phyloP scores from a whole-genome alignment of 495 filamentous ascomycete species.

The Aspergillus bertholletiae region DNA sequence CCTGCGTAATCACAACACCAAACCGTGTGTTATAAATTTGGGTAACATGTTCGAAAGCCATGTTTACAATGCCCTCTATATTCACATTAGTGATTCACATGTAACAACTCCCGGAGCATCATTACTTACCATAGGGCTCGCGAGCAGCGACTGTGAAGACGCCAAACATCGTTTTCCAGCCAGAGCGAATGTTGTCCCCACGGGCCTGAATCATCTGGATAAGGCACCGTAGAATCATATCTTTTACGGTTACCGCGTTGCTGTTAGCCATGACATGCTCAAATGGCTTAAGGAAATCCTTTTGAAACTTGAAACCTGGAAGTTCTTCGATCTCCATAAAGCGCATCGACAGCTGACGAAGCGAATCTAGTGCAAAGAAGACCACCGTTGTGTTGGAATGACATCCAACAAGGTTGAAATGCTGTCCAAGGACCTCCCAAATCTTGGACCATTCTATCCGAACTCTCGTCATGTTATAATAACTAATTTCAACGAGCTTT shows the following conservation, averaged over 20 bases:
- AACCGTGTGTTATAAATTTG: slow-evolving; percentile 98
- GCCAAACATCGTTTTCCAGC: slow-evolving; percentile 99
- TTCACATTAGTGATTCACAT: slow-evolving; percentile 20
- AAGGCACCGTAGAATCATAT: slow-evolving; percentile 95
- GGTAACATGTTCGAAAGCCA: slow-evolving; percentile 94
- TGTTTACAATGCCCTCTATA: slow-evolving; percentile 86
- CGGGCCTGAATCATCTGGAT: slow-evolving; percentile 98
- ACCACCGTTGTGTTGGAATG: slow-evolving; percentile 93
- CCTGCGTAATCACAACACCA: slow-evolving; percentile 92
- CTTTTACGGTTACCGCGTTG: slow-evolving; percentile 84
- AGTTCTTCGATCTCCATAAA: slow-evolving; percentile 99
- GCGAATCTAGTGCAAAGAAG: slow-evolving; percentile 92
- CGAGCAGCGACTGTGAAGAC: slow-evolving; percentile 94
- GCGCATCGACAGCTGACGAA: slow-evolving; percentile 93
- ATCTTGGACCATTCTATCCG: slow-evolving; percentile 98
- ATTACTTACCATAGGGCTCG: slow-evolving; percentile 70
- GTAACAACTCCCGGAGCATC: neutral
- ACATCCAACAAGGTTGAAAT: slow-evolving; percentile 97
- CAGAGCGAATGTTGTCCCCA: slow-evolving; percentile 92
- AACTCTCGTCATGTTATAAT: slow-evolving; percentile 98
- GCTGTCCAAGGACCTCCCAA: slow-evolving; percentile 91
- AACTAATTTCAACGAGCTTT: slow-evolving; percentile 97
- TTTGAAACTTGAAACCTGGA: slow-evolving; percentile 98
- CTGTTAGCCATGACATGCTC: slow-evolving; percentile 96
- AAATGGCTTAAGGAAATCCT: slow-evolving; percentile 97